phyloP scores from a whole-genome alignment of 169 alveolate species.

The Babesia ovata region DNA sequence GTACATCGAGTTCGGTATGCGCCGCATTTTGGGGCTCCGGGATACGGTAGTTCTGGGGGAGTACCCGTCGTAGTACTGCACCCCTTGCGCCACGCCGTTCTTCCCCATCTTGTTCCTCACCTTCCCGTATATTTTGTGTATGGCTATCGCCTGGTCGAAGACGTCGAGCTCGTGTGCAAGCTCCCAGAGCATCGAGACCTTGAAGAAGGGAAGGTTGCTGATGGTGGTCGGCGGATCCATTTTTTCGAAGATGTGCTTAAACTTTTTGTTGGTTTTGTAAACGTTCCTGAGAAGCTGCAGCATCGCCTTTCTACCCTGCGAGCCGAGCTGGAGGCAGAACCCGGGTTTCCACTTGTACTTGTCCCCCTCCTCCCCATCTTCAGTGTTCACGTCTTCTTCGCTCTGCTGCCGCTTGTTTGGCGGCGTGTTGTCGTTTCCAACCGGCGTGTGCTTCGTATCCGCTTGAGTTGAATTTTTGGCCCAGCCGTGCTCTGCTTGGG shows the following conservation, averaged over 20 bases:
- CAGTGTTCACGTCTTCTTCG: neutral
- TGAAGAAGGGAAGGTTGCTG: constrained; percentile 64
- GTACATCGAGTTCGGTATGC: neutral
- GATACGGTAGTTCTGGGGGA: neutral
- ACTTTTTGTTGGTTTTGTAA: constrained; percentile 47
- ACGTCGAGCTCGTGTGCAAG: constrained; percentile 62
- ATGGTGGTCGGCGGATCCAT: constrained; percentile 69
- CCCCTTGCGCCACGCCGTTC: neutral
- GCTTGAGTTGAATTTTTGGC: neutral
- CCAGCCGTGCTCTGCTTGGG: constrained; percentile 24
- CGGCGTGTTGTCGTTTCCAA: neutral
- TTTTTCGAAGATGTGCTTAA: constrained; percentile 37
- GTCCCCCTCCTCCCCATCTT: neutral
- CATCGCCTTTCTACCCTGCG: constrained; percentile 66
- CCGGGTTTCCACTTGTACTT: constrained; percentile 67
- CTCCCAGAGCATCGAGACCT: constrained; percentile 64
- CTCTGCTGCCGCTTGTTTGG: neutral
- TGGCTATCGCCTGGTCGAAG: constrained; percentile 59
- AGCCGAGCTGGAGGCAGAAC: constrained; percentile 67
- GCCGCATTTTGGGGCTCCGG: constrained; percentile 4
- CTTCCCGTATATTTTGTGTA: constrained; percentile 54
- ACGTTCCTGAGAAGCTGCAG: constrained; percentile 61
- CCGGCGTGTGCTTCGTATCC: neutral
- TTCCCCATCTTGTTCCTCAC: constrained; percentile 3
- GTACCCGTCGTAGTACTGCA: neutral